Conservation (phyloP, 768 basidiomycete genomes). For the Heimioporus sp. region DNA sequence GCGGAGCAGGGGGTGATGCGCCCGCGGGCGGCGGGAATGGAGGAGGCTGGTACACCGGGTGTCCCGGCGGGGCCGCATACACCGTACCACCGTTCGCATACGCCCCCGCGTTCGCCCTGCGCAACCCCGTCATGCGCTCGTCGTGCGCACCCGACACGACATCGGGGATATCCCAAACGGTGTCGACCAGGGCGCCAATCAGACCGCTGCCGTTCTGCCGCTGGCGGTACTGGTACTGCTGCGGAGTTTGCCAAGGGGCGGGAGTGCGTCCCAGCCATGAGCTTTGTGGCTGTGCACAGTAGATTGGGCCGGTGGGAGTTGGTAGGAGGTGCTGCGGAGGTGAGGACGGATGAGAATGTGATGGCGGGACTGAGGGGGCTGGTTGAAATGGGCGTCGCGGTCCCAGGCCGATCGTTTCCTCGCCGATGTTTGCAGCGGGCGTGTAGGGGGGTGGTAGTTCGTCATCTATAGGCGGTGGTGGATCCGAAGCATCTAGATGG, state of each 20-base stretch:
- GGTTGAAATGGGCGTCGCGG: constrained; percentile 62
- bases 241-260: constrained; percentile 19
- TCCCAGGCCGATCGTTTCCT: constrained; percentile 60
- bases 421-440: constrained; percentile 56
- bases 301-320: background rate
- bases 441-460: constrained; percentile 74
- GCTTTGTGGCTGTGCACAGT: background rate
- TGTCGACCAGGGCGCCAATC: constrained; percentile 24
- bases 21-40: constrained; percentile 12
- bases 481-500: background rate
- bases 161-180: constrained; percentile 28
- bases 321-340: background rate
- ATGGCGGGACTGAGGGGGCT: constrained; percentile 21
- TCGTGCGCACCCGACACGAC: constrained; percentile 24
- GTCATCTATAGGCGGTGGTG: constrained; percentile 30
- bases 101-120: constrained; percentile 14
- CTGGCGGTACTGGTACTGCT: constrained; percentile 20
- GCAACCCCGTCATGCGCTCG: constrained; percentile 13
- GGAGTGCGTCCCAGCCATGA: background rate
- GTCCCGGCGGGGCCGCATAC: too few relatives aligned
- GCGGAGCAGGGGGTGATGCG: constrained; percentile 1
- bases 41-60: too few relatives aligned
- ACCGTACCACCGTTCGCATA: constrained; percentile 10
- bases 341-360: background rate
- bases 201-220: constrained; percentile 21